Percentiles rank a stretch among this genome's conserved stretches.
These are phyloP conservation scores for Pseudohalonectria lignicola DNA, from an alignment of 2,329 filamentous ascomycete genomes.

Conservation along the genomic window DNA sequence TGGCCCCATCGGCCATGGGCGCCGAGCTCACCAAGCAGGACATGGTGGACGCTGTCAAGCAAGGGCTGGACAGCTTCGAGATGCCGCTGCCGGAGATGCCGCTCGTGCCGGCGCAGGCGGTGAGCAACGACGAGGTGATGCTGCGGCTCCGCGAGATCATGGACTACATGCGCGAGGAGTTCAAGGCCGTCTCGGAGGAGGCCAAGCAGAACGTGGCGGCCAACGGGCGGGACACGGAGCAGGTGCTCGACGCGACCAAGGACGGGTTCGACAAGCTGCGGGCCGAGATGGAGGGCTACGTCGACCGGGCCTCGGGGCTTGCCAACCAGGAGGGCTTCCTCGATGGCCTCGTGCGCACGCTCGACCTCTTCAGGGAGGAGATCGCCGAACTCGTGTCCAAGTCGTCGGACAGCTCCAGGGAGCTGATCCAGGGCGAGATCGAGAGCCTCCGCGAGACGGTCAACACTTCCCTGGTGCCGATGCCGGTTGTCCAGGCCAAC, in stretches of 20 bases:
- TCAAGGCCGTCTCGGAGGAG: slow-evolving; percentile 48
- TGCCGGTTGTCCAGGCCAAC: slow-evolving; percentile 25
- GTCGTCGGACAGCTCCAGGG: slow-evolving; percentile 39
- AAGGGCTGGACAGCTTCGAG: slow-evolving; percentile 43
- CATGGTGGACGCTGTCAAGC: slow-evolving; percentile 51
- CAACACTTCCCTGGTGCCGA: slow-evolving; percentile 54
- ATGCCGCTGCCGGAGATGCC: slow-evolving; percentile 21
- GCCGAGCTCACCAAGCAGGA: slow-evolving; percentile 49
- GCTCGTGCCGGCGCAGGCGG: slow-evolving; percentile 25
- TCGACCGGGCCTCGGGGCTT: slow-evolving; percentile 59
- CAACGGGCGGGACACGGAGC: slow-evolving; percentile 73
- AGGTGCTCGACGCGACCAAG: slow-evolving; percentile 78
- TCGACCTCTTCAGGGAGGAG: slow-evolving; percentile 58
- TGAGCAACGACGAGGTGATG: slow-evolving; percentile 37
- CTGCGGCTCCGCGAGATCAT: slow-evolving; percentile 54
- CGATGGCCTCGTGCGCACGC: slow-evolving; percentile 51
- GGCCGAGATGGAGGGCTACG: slow-evolving; percentile 68
- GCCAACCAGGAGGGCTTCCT: slow-evolving; percentile 70
- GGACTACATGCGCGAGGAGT: slow-evolving; percentile 46
- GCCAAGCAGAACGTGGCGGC: slow-evolving; percentile 70
- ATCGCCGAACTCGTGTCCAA: slow-evolving; percentile 49
- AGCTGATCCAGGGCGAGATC: slow-evolving; percentile 71
- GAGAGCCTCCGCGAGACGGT: slow-evolving; percentile 72
- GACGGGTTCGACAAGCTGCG: slow-evolving; percentile 77
- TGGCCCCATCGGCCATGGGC: slow-evolving; percentile 42